Evolutionary conservation across 2,329 filamentous ascomycete genomes (phyloP), one percentile per base, ranked within the genome.

Genomic region (Pestalotiopsis sp.): DNA sequence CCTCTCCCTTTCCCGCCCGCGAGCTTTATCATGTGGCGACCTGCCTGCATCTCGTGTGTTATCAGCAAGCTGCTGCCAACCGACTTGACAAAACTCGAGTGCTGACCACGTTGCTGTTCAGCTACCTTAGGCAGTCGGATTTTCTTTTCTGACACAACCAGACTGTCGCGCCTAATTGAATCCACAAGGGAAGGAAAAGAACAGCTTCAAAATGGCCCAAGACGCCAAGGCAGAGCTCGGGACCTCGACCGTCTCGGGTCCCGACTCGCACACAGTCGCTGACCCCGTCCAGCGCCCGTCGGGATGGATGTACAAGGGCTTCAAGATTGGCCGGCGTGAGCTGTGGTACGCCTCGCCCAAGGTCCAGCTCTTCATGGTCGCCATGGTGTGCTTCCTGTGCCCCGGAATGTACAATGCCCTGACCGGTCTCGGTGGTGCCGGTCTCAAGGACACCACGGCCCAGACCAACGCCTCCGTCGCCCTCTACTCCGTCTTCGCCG

Each of bases 311-410:
- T 93, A 94, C 84, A 89, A 87, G 75, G 83, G 85, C 63, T 76
- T 88, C 75, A 86, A 83, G 68, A 69, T 93, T 68, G 85, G 86
- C 20, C 81, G 83, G 64, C 80, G 81, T 68, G 85, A 86, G 72
- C 69, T 91, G 7, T 93, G 90, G 86, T 94, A 92, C 78, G 92
- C 92, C 25, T 93, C 92, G 68, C 92, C 92, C 13, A 88, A 90
- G 75, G 80, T 90, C 62, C 92, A 95, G 81, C 85, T 95, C 45
- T 74, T 92, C 70, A 87, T 94, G 84, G 91, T 94, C 67, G 85
- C 90, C 25, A 84, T 92, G 69, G 90, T 92, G 64, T 92, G 90
- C 77, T 92, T 93, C 83, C 78, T 92, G 70, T 93, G 91, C 76
- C 91, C 91, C 0, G 91, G 91, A 74, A 92, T 92, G 89, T 92